Base-by-base conservation (phyloP, 2,329 filamentous ascomycete genomes). In the Coniochaeta hoffmannii region DNA sequence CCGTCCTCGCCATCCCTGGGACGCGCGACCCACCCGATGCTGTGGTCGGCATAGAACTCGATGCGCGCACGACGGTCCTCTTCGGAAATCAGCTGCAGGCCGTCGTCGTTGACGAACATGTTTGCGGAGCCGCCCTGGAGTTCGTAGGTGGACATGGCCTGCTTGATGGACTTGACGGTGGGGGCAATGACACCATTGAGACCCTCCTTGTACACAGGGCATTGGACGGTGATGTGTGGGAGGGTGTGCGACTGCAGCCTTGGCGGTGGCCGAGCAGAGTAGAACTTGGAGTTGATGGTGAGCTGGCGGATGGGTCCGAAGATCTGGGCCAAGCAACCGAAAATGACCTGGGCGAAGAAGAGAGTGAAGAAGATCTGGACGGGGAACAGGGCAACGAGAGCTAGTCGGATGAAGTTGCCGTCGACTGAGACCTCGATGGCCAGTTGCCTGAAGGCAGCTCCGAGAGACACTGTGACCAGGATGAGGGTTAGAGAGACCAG, bases 161-260 rank as follows among this genome's bases (percentile, higher is more conserved):
- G 80, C 72, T 90, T 90, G 71, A 92, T 80, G 1, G 88, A 91
- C 64, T 83, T 84, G 63, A 92, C 82, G 0, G 89, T 93, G 8
- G 89, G 89, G 19, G 78, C 80, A 64, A 92, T 91, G 69, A 95
- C 90, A 58, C 77, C 82, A 34, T 74, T 73, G 2, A 95, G 77
- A 60, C 89, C 89, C 68, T 95, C 90, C 69, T 93, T 94, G 75
- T 94, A 95, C 0, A 95, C 88, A 4, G 90, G 90, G 68, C 89
- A 92, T 66, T 96, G 90, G 41, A 95, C 88, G 3, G 89, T 93
- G 60, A 90, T 78, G 65, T 90, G 88, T 2, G 87, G 88, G 15
- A 92, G 77, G 26, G 75, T 66, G 7, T 72, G 64, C 1, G 71
- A 73, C 56, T 80, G 79, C 28, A 91, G 70, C 50, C 87, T 76